These are phyloP conservation scores for Cercospora nicotianae DNA, from an alignment of 2,329 filamentous ascomycete species.

Conservation along the genomic window DNA sequence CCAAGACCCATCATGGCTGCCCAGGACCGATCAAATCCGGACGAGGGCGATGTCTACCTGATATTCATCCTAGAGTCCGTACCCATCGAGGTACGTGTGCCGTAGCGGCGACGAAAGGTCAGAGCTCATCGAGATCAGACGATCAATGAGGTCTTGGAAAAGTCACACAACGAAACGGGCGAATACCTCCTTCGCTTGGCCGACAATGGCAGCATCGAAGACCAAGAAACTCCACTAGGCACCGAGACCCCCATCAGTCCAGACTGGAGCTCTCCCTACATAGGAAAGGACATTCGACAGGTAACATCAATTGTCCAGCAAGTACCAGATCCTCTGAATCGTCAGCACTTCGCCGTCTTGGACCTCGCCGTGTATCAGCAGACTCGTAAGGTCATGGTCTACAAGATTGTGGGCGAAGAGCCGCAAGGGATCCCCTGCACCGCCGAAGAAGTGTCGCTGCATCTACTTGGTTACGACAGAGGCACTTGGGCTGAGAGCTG, in stretches of 20 bases:
- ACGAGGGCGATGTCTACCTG: not conserved
- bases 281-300: not conserved
- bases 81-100: not conserved
- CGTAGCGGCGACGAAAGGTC: not conserved
- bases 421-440: slow-evolving; percentile 8
- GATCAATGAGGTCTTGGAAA: not conserved
- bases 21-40: not conserved
- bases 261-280: not conserved
- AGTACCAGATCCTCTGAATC: not conserved
- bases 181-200: not conserved
- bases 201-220: not conserved
- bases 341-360: not conserved
- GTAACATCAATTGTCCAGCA: not conserved
- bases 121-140: not conserved
- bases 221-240: not conserved
- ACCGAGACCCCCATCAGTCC: not conserved
- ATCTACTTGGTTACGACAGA: slow-evolving; percentile 7
- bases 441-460: not conserved
- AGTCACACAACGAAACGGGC: not conserved
- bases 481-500: slow-evolving; percentile 12
- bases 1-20: not conserved
- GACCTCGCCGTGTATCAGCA: not conserved
- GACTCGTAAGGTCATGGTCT: slow-evolving; percentile 1
- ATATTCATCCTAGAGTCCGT: not conserved
- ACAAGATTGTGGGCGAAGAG: slow-evolving; percentile 10